Conservation (phyloP, 2,329 filamentous ascomycete species). For the Cercospora janseana region DNA sequence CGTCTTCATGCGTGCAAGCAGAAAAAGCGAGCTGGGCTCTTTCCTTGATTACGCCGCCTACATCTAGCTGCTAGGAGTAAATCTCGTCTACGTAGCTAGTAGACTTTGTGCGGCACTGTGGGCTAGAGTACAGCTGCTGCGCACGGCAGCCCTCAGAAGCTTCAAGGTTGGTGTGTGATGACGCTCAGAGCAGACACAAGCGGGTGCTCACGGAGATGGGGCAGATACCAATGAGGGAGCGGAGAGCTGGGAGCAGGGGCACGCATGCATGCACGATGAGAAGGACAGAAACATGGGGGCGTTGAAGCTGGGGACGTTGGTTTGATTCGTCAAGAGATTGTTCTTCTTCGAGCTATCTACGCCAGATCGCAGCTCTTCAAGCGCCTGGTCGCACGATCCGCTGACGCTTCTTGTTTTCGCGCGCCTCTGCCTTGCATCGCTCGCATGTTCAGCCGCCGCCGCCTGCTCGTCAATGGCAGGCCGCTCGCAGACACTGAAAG, state of each 20-base stretch:
- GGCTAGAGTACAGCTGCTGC: too few species aligned
- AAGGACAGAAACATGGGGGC: background rate
- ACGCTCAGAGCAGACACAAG: too few species aligned
- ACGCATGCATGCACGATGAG: background rate
- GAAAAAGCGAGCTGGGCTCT: too few species aligned
- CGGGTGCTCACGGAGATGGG: too few species aligned
- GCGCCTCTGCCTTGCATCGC: background rate
- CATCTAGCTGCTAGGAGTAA: too few species aligned
- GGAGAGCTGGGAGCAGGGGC: background rate
- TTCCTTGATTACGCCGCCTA: too few species aligned
- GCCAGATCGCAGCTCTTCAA: background rate
- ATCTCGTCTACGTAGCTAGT: too few species aligned
- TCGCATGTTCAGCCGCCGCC: conserved; percentile 4
- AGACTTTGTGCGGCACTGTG: too few species aligned
- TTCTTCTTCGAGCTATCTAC: background rate
- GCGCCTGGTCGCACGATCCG: conserved; percentile 1
- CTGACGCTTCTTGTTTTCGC: background rate
- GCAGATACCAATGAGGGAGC: background rate
- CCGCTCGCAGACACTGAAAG: conserved; percentile 11
- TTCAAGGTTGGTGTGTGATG: too few species aligned
- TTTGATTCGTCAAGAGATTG: background rate
- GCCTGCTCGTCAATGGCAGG: background rate
- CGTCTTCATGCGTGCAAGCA: too few species aligned
- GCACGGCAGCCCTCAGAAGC: too few species aligned
- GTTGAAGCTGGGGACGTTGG: background rate